phyloP scores from a whole-genome alignment of 352 stramenopile genomes.

The Globisporangium nunn region DNA sequence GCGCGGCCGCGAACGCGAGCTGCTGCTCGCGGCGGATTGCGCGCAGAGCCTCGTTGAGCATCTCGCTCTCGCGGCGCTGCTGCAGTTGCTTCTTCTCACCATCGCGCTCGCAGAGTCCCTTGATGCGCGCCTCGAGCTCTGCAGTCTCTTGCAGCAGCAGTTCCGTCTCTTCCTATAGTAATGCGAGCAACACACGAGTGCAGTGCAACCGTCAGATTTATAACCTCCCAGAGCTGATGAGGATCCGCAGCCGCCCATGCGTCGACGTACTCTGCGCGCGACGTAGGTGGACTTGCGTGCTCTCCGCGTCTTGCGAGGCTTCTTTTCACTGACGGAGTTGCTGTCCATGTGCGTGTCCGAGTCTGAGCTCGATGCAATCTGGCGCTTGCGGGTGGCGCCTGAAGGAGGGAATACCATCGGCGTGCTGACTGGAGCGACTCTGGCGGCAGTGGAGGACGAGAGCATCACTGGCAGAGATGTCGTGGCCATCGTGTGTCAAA shows the following conservation, averaged over 20 bases:
- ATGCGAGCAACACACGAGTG: not conserved
- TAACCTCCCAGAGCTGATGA: too few species aligned
- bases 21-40: slow-evolving; percentile 21
- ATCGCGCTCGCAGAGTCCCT: not conserved
- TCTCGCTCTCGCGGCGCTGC: not conserved
- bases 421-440: not conserved
- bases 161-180: not conserved
- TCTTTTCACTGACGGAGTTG: not conserved
- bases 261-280: not conserved
- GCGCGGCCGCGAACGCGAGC: slow-evolving; percentile 21
- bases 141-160: not conserved
- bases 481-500: not conserved
- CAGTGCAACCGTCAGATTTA: not conserved
- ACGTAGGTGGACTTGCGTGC: slow-evolving; percentile 1
- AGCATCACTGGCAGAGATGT: too few species aligned
- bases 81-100: not conserved
- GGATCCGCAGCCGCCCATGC: too few species aligned
- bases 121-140: not conserved
- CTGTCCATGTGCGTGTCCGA: not conserved
- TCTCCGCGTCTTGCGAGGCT: not conserved
- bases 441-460: too few species aligned
- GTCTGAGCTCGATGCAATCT: not conserved
- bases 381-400: not conserved
- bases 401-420: not conserved
- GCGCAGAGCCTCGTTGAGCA: not conserved